Conservation (phyloP, 2,329 filamentous ascomycete species). For the Decorospora gaudefroyi region DNA sequence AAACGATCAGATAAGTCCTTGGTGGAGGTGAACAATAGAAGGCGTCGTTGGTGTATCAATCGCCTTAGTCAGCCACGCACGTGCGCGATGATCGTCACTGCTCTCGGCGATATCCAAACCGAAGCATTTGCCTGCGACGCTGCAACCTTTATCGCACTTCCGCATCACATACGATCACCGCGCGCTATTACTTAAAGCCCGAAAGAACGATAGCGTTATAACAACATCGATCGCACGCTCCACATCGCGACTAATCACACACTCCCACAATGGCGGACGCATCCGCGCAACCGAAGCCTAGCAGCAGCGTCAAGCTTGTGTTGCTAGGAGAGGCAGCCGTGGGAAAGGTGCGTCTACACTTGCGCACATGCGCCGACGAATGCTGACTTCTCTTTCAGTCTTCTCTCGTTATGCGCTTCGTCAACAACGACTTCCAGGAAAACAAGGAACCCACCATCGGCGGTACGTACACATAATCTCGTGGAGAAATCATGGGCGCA, state of each 20-base stretch:
- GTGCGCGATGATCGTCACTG: slow-evolving; percentile 24
- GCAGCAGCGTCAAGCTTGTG: slow-evolving; percentile 99
- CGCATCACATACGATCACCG: slow-evolving; percentile 5
- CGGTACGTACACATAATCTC: slow-evolving; percentile 61
- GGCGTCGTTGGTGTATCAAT: neutral
- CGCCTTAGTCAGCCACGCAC: slow-evolving; percentile 19
- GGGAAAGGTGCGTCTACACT: slow-evolving; percentile 74
- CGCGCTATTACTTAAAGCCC: neutral
- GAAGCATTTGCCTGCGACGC: slow-evolving; percentile 23
- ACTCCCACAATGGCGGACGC: slow-evolving; percentile 68
- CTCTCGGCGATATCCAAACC: slow-evolving; percentile 16
- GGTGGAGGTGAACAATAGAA: neutral
- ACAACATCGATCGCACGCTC: neutral
- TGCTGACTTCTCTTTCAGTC: slow-evolving; percentile 63
- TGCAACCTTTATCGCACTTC: slow-evolving; percentile 9
- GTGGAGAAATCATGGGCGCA: neutral
- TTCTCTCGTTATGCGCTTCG: slow-evolving; percentile 94
- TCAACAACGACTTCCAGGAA: slow-evolving; percentile 99
- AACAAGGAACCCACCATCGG: slow-evolving; percentile 99
- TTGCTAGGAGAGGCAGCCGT: slow-evolving; percentile 96
- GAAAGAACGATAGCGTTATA: neutral
- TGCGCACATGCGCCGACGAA: neutral
- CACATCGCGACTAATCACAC: slow-evolving; percentile 6
- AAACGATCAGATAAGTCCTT: too few species aligned
- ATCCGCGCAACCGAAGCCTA: slow-evolving; percentile 78